phyloP scores from a whole-genome alignment of 805 yeast species.

The Hyphopichia homilentoma region DNA sequence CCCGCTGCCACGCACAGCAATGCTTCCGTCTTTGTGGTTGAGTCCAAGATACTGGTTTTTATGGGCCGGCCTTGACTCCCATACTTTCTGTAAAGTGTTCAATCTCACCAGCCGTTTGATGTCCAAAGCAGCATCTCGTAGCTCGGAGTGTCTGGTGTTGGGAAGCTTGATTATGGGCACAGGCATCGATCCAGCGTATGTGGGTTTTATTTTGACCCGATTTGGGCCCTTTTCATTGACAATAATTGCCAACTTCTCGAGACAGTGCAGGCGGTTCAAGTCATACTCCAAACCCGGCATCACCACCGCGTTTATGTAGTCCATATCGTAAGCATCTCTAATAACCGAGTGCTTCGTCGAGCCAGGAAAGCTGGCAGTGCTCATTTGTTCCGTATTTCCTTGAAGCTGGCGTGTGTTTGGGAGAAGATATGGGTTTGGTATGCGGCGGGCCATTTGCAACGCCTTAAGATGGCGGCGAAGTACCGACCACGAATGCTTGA shows the following conservation, averaged over 20 bases:
- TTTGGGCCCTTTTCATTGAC: conserved; percentile 35
- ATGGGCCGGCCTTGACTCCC: conserved; percentile 19
- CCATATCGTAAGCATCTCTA: conserved; percentile 28
- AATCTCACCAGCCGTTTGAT: conserved; percentile 25
- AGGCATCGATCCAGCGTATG: conserved; percentile 28
- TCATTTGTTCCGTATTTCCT: no score
- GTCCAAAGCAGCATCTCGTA: conserved; percentile 23
- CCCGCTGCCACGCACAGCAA: conserved; percentile 20
- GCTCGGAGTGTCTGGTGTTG: conserved; percentile 10
- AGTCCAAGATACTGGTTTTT: conserved; percentile 2
- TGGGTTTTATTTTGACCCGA: conserved; percentile 24
- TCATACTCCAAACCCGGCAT: conserved; percentile 32
- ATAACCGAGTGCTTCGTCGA: conserved; percentile 18
- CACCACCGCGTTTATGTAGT: conserved; percentile 26
- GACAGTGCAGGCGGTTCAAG: conserved; percentile 23
- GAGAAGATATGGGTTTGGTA: conserved; percentile 31
- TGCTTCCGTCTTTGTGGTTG: conserved; percentile 23
- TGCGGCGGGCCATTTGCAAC: conserved; percentile 18
- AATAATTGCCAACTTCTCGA: conserved; percentile 14
- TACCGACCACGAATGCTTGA: no score
- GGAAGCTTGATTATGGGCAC: conserved; percentile 29
- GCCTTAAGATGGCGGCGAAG: conserved; percentile 25
- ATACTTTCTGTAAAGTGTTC: conserved; percentile 20
- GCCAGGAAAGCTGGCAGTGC: conserved; percentile 18
- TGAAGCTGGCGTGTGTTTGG: conserved; percentile 25